Percentiles rank a stretch among this genome's conserved stretches.
Conservation (phyloP, 352 stramenopile genomes). For the Elongisporangium anandrum region DNA sequence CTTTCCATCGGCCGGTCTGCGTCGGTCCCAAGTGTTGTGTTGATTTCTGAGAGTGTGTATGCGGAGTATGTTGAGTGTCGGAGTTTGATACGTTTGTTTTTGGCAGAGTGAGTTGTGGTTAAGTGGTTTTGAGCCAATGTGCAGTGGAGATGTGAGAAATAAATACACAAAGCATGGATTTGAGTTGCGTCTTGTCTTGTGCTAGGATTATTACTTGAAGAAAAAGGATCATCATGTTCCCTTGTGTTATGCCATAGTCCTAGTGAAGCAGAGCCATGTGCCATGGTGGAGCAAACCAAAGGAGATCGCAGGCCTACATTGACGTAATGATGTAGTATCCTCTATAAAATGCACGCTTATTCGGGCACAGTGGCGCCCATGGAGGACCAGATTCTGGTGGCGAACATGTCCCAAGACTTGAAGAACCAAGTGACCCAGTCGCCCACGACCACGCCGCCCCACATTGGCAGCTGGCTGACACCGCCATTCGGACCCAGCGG, state of each 20-base stretch:
- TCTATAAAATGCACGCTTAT: too few relatives aligned
- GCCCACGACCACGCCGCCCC: slow-evolving; percentile 42
- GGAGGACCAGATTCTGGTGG: slow-evolving; percentile 23
- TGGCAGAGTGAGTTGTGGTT: neutral
- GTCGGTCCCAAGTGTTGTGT: neutral
- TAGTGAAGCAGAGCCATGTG: too few relatives aligned
- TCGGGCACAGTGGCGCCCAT: slow-evolving; percentile 25
- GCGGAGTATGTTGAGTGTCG: neutral
- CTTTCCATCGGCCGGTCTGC: neutral
- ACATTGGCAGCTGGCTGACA: slow-evolving; percentile 44
- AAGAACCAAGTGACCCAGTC: slow-evolving; percentile 42
- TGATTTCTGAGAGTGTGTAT: neutral
- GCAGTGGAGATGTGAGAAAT: neutral
- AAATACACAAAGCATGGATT: neutral
- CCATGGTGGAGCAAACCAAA: too few relatives aligned
- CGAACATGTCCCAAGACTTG: slow-evolving; percentile 51
- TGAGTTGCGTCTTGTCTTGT: neutral
- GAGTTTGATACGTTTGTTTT: neutral
- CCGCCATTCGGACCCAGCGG: slow-evolving; percentile 50
- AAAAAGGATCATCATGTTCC: too few relatives aligned
- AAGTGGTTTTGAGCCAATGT: neutral
- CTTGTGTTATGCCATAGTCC: too few relatives aligned
- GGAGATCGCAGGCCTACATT: too few relatives aligned
- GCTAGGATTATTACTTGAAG: too few relatives aligned
- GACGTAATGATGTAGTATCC: too few relatives aligned